Conservation (phyloP, 208 protist species). For the Leishmania arabica region DNA sequence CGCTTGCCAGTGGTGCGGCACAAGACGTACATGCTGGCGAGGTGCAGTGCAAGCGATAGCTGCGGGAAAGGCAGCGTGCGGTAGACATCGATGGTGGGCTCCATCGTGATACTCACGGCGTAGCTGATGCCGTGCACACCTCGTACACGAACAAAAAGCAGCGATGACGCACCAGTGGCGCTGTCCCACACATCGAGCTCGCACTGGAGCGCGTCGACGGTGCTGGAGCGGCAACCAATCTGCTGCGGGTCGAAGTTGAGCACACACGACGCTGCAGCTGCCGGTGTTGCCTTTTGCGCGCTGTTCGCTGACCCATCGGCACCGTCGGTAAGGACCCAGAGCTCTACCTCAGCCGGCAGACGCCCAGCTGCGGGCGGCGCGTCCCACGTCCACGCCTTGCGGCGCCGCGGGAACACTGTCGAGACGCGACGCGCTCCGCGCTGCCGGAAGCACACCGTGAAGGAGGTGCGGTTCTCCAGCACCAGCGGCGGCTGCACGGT, state of each 20-base stretch:
- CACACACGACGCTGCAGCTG: conserved; percentile 8
- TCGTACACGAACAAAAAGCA: conserved; percentile 76
- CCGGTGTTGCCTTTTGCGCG: background rate
- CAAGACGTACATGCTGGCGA: conserved; percentile 57
- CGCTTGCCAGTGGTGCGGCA: conserved; percentile 28
- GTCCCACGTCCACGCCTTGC: conserved; percentile 73
- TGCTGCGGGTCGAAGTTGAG: conserved; percentile 74
- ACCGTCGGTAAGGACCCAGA: conserved; percentile 14
- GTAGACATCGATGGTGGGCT: conserved; percentile 66
- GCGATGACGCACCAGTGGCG: conserved; percentile 17
- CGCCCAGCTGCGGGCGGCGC: conserved; percentile 5
- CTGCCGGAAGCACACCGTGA: conserved; percentile 56
- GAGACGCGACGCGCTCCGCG: conserved; percentile 26
- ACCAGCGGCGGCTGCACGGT: conserved; percentile 57
- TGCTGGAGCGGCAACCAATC: conserved; percentile 10
- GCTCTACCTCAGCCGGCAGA: conserved; percentile 19
- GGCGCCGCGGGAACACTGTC: conserved; percentile 55
- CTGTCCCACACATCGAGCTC: conserved; percentile 30
- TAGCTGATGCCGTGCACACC: conserved; percentile 63
- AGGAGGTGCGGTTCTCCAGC: conserved; percentile 77
- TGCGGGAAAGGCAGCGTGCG: conserved; percentile 66
- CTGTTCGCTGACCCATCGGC: background rate
- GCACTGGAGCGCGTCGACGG: conserved; percentile 24
- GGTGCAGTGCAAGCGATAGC: conserved; percentile 48
- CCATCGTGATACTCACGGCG: conserved; percentile 73